These are phyloP conservation scores for Aspergillus unguis DNA, from an alignment of 2,329 filamentous ascomycete species.

Conservation along the genomic window DNA sequence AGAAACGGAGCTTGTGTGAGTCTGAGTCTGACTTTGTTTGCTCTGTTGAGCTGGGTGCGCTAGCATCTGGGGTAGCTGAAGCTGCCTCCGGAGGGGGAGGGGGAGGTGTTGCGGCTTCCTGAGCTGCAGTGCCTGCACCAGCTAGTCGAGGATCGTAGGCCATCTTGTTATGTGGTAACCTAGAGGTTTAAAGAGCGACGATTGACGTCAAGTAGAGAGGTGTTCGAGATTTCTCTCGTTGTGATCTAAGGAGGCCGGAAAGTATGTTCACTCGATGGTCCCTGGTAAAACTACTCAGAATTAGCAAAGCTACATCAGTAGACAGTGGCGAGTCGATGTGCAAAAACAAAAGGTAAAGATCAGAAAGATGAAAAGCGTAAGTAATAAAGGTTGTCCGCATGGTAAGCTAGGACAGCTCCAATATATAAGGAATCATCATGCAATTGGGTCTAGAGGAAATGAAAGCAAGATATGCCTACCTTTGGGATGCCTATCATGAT, in stretches of 20 bases:
- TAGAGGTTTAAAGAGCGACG: conserved; percentile 12
- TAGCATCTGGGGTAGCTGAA: conserved; percentile 26
- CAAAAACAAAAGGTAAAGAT: conserved; percentile 16
- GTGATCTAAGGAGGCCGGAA: conserved; percentile 34
- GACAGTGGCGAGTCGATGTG: not conserved
- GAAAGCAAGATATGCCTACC: conserved; percentile 24
- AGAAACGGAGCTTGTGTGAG: conserved; percentile 90
- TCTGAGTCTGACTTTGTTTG: conserved; percentile 58
- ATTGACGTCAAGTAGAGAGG: conserved; percentile 15
- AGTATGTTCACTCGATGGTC: conserved; percentile 33
- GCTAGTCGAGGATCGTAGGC: conserved; percentile 52
- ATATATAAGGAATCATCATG: conserved; percentile 62
- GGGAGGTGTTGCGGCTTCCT: conserved; percentile 47
- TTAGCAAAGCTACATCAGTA: conserved; percentile 22
- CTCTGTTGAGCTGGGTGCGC: not conserved
- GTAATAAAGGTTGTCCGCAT: conserved; percentile 59
- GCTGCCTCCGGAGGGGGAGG: conserved; percentile 41
- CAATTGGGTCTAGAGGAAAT: conserved; percentile 9
- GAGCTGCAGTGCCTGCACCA: conserved; percentile 44
- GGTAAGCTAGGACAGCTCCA: conserved; percentile 71
- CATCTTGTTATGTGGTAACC: conserved; percentile 35
- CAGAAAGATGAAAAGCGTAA: conserved; percentile 50
- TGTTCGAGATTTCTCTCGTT: conserved; percentile 6
- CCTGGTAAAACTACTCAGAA: conserved; percentile 27
- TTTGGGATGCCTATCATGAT: conserved; percentile 30